Percentiles rank a stretch among this genome's conserved stretches.
Evolutionary conservation across 169 alveolate genomes (phyloP).

Genomic region (Babesia gibsoni): DNA sequence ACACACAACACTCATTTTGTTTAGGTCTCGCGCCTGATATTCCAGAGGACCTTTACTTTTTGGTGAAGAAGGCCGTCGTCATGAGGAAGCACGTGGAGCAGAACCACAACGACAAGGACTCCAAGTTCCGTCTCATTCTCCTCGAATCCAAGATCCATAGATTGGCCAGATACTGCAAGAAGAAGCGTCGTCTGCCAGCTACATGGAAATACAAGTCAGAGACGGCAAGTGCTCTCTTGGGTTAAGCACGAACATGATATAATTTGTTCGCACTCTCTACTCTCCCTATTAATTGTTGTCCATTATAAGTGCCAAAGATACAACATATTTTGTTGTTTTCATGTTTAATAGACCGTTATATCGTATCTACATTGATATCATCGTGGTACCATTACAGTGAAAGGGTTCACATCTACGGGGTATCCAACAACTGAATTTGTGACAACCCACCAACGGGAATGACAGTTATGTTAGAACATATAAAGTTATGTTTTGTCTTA

Average conservation of each 20-base stretch:
- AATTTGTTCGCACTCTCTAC: neutral
- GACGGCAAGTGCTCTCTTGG: slow-evolving; percentile 85
- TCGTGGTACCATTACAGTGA: too few species aligned
- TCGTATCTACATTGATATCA: too few species aligned
- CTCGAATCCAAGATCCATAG: slow-evolving; percentile 98
- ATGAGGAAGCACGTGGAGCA: slow-evolving; percentile 98
- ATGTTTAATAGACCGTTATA: too few species aligned
- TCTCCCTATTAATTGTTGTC: neutral
- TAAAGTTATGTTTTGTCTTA: too few species aligned
- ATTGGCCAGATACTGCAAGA: slow-evolving; percentile 96
- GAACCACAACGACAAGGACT: slow-evolving; percentile 94
- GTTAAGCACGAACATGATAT: slow-evolving; percentile 46
- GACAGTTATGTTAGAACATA: too few species aligned
- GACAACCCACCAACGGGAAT: too few species aligned
- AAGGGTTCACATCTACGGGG: too few species aligned
- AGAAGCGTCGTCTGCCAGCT: slow-evolving; percentile 95
- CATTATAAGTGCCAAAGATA: too few species aligned
- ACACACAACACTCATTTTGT: neutral
- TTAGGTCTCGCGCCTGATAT: slow-evolving; percentile 93
- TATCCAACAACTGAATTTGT: too few species aligned
- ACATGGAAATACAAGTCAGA: slow-evolving; percentile 94
- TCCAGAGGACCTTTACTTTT: slow-evolving; percentile 98
- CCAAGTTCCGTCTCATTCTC: slow-evolving; percentile 95
- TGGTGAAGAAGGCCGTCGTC: slow-evolving; percentile 97
- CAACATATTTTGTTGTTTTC: too few species aligned